These are phyloP conservation scores for Lactifluus volemus DNA, from an alignment of 768 basidiomycete genomes.

Conservation along the genomic window DNA sequence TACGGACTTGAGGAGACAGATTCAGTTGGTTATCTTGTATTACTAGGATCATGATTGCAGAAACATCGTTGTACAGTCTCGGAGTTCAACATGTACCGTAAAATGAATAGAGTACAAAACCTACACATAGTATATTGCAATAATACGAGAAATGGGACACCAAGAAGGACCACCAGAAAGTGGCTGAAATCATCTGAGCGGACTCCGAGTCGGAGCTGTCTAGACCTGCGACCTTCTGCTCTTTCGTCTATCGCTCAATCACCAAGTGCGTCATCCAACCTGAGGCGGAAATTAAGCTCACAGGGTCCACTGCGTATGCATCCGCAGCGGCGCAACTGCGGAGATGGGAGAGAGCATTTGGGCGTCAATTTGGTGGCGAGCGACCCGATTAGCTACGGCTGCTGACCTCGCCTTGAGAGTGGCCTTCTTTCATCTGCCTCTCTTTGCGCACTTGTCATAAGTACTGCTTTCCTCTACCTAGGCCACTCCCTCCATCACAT, in stretches of 20 bases:
- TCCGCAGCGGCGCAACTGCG: not conserved
- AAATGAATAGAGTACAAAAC: no score
- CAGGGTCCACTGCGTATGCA: not conserved
- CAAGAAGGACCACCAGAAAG: no score
- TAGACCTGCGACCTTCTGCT: no score
- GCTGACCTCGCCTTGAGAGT: not conserved
- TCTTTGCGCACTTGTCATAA: not conserved
- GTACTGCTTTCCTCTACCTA: not conserved
- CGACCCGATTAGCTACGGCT: no score
- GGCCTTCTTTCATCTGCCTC: not conserved
- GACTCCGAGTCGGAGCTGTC: no score
- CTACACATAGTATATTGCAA: no score
- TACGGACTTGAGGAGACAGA: not conserved
- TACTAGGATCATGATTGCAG: not conserved
- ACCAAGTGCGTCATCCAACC: no score
- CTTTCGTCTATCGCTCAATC: no score
- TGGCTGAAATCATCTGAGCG: no score
- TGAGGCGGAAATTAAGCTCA: not conserved
- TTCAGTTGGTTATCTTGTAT: not conserved
- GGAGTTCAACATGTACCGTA: no score
- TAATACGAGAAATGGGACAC: no score
- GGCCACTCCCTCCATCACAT: constrained; percentile 20
- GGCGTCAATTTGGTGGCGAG: not conserved
- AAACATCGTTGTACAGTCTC: not conserved
- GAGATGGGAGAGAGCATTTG: not conserved